Conservation (phyloP, 2,329 filamentous ascomycete genomes). For the Trichophyton benhamiae region DNA sequence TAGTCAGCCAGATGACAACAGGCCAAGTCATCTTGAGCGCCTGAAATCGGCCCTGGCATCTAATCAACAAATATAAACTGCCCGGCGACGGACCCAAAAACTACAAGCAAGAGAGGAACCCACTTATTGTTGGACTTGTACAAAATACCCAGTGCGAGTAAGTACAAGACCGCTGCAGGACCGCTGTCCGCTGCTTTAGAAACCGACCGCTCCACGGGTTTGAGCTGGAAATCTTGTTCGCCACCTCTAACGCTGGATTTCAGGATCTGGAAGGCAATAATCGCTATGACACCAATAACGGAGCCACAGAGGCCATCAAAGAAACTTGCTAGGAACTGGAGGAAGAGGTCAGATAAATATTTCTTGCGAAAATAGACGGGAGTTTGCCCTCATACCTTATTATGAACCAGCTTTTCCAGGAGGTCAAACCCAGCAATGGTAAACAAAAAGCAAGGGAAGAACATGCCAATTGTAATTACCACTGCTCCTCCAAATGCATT, state of each 20-base stretch:
- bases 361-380: neutral
- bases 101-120: neutral
- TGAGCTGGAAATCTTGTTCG: neutral
- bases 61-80: neutral
- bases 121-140: neutral
- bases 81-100: neutral
- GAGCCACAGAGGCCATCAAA: neutral
- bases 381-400: neutral
- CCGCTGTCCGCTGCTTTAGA: neutral
- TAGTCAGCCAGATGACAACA: too few species aligned
- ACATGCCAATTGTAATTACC: neutral
- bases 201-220: neutral
- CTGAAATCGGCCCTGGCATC: too few species aligned
- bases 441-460: neutral
- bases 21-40: too few species aligned
- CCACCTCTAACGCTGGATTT: neutral
- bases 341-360: neutral
- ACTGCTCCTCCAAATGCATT: neutral
- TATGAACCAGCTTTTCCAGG: neutral
- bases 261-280: neutral
- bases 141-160: neutral
- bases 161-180: neutral
- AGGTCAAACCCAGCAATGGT: neutral
- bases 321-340: neutral
- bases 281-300: neutral